Base-by-base conservation (phyloP, 1,284 basidiomycete genomes). In the Ustilago loliicola region DNA sequence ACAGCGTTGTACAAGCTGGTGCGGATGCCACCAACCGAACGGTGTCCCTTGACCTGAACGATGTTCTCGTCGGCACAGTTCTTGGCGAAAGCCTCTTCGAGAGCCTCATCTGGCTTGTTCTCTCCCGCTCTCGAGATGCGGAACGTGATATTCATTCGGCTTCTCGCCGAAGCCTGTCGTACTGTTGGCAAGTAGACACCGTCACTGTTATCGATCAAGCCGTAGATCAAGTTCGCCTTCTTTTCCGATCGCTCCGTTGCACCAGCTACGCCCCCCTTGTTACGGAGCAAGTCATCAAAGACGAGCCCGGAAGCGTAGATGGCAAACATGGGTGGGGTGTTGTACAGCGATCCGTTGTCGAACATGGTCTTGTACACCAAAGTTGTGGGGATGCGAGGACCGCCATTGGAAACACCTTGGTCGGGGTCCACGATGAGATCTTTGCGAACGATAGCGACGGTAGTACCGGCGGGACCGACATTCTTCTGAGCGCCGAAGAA, bases 401-500 rank as follows among this genome's bases (percentile, higher is more conserved):
- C 87, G 17, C 92, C 83, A 52, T 65, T 30, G 5, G 72, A 56
- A 1, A 80, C 75, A 2, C 80, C 70, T 29, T 61, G 63, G 55
- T 86, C 84, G 0, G 85, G 82, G 59, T 86, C 82, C 32, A 82
- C 79, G 34, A 86, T 74, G 84, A 97, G 92, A 87, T 97, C 94
- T 77, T 96, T 91, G 36, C 94, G 91, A 21, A 98, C 94, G 86
- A 99, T 96, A 74, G 96, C 89, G 83, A 99, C 91, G 5, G 95
- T 96, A 27, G 97, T 89, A 3, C 97, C 97, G 0, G 96, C 92
- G 1, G 97, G 97, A 5, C 96, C 97, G 58, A 99, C 89, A 87
- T 99, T 99, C 90, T 99, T 99, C 88, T 99, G 97, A n/a, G 94
- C 97, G 47, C 97, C 97, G 13, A 96, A 98, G 86, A 93, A 99